Evolutionary conservation across 306 rosid species (phyloP), one percentile per base, ranked within the genome.

Genomic region (Castanea sativa): DNA sequence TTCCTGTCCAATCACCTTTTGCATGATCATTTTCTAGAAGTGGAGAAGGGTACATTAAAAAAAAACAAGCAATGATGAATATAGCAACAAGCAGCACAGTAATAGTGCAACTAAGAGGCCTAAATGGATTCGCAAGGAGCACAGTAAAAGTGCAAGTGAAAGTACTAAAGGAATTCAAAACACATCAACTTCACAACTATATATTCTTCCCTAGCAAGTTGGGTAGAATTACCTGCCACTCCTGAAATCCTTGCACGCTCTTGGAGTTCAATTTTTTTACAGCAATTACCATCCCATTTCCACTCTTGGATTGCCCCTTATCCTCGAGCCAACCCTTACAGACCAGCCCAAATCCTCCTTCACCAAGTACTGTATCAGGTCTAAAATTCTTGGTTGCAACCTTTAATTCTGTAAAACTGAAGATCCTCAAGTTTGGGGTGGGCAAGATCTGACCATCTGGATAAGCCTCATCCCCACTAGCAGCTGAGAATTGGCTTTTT

Each of bases 281-380:
- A 2, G 99, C 99, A 69, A 96, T 81, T 20, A 90, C 87, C 1
- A 89, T 84, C 23, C 88, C 74, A 55, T 81, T 87, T 78, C 90
- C 92, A 73, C 60, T 80, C 81, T 83, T 94, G 27, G 90, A 77
- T 0, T 87, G 4, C 15, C 81, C 74, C 83, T 80, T 94, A 16
- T 92, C 97, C n/a, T 93, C 99, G 33, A 96, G 85, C 98, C 92
- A 93, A 19, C 99, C 99, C 81, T 86, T 96, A 78, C 19, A 96
- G 77, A 96, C 99, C 79, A 84, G 90, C 19, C 99, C 98, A 64
- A 96, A 96, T 21, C 99, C 99, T 19, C 98, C 99, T 74, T 93
- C 99, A 1, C 99, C 99, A 59, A 96, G 94, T 13, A 96, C 79
- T 0, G 94, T 80, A 52, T 96, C 99, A 27, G 83, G 9, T 85